These are phyloP conservation scores for Xylariaceae sp. DNA, from an alignment of 2,329 filamentous ascomycete genomes.

Conservation along the genomic window DNA sequence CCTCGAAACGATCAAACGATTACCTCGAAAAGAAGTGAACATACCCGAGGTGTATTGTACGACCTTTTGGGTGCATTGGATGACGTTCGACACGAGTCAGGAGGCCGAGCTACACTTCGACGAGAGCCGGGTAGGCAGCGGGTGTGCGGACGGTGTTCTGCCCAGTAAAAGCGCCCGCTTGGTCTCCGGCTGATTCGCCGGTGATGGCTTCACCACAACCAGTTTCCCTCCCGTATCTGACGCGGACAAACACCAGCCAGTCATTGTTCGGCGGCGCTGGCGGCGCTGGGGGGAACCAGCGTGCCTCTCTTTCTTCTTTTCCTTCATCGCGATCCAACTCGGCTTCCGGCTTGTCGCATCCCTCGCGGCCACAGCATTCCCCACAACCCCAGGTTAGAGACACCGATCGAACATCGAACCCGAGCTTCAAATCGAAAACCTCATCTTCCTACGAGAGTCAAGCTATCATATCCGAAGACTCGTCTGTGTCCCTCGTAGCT, in stretches of 20 bases:
- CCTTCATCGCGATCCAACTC: conserved; percentile 49
- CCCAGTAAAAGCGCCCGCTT: not conserved
- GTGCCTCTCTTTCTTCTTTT: conserved; percentile 60
- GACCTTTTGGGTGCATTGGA: no score
- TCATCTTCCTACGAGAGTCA: conserved; percentile 43
- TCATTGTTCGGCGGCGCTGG: conserved; percentile 28
- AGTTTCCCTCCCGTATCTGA: conserved; percentile 38
- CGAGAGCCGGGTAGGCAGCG: no score
- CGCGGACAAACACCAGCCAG: conserved; percentile 35
- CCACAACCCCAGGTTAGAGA: conserved; percentile 47
- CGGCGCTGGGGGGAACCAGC: conserved; percentile 30
- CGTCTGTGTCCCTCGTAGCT: conserved; percentile 50
- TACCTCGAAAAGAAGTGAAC: not conserved
- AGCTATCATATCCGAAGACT: conserved; percentile 53
- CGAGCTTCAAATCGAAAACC: conserved; percentile 55
- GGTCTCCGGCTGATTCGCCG: no score
- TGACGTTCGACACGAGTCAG: not conserved
- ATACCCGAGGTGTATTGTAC: not conserved
- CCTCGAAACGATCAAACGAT: conserved; percentile 3
- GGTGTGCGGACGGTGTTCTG: no score
- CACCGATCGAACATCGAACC: conserved; percentile 52
- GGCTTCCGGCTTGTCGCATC: conserved; percentile 50
- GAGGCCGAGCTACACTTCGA: no score
- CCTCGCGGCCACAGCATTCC: conserved; percentile 49
- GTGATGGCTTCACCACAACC: conserved; percentile 38